Evolutionary conservation across 352 stramenopile genomes (phyloP).

Genomic region (Phytophthora megakarya): DNA sequence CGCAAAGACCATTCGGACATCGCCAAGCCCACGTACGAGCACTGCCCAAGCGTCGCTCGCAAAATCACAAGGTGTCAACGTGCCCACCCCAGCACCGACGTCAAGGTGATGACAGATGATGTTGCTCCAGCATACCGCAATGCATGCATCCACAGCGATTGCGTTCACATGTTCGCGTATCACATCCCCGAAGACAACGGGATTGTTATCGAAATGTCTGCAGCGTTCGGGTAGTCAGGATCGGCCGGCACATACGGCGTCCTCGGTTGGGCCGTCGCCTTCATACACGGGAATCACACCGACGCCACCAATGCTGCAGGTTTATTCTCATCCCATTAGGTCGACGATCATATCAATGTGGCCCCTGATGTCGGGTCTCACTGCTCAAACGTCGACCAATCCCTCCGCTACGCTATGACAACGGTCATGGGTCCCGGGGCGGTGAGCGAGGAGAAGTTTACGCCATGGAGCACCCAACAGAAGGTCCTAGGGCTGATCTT

Average conservation of each 20-base stretch:
- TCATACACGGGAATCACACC: conserved; percentile 13
- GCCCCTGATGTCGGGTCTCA: not conserved
- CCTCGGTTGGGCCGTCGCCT: conserved; percentile 16
- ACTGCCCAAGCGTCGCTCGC: not conserved
- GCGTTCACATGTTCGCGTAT: not conserved
- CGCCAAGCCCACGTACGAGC: not conserved
- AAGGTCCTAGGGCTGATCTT: not conserved
- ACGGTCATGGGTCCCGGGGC: not conserved
- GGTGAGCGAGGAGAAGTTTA: conserved; percentile 1
- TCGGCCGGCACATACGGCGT: conserved; percentile 13
- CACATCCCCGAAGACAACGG: conserved; percentile 3
- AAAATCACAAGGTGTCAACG: not conserved
- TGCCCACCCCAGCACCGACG: not conserved
- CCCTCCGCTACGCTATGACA: not conserved
- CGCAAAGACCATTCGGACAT: not conserved
- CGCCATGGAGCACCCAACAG: not conserved
- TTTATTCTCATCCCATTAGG: too few relatives aligned
- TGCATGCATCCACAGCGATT: conserved; percentile 1
- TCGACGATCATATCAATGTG: conserved; percentile 7
- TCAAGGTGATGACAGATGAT: conserved; percentile 13
- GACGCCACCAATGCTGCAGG: too few relatives aligned
- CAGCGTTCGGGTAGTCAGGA: conserved; percentile 21
- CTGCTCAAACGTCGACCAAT: not conserved
- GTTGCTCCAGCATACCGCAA: conserved; percentile 21
- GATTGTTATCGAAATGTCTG: conserved; percentile 23